Evolutionary conservation across 805 yeast genomes (phyloP).

Genomic region (Candida palmyrensis): DNA sequence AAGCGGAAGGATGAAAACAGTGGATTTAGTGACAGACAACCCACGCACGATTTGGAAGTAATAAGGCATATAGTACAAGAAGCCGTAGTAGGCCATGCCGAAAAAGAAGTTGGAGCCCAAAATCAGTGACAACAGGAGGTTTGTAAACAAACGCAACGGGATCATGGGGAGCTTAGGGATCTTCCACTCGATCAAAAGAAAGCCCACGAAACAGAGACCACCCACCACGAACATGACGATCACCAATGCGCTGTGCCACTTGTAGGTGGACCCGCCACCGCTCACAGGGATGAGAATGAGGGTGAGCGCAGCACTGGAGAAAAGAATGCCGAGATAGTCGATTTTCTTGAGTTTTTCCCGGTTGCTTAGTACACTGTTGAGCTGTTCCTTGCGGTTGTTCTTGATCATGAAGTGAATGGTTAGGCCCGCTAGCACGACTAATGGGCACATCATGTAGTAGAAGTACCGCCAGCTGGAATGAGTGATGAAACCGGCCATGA

Average conservation of each 20-base stretch:
- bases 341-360: constrained; percentile 38
- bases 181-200: constrained; percentile 47
- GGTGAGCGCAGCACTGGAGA: constrained; percentile 44
- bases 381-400: constrained; percentile 24
- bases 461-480: constrained; percentile 47
- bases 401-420: constrained; percentile 24
- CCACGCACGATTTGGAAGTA: constrained; percentile 45
- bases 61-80: constrained; percentile 44
- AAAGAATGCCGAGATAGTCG: constrained; percentile 49
- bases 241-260: constrained; percentile 45
- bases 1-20: constrained; percentile 39
- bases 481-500: constrained; percentile 45
- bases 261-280: constrained; percentile 57
- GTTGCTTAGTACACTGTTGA: constrained; percentile 21
- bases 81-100: constrained; percentile 45
- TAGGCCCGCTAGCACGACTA: constrained; percentile 25
- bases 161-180: constrained; percentile 49
- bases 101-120: constrained; percentile 36
- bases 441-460: constrained; percentile 43
- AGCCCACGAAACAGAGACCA: constrained; percentile 28
- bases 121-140: constrained; percentile 26
- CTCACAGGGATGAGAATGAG: constrained; percentile 50
- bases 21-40: constrained; percentile 30
- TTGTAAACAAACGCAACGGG: constrained; percentile 42
- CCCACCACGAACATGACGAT: constrained; percentile 32